Evolutionary conservation across 768 basidiomycete genomes (phyloP), one percentile per base, ranked within the genome.

Genomic region (Leccinum sublutescens): DNA sequence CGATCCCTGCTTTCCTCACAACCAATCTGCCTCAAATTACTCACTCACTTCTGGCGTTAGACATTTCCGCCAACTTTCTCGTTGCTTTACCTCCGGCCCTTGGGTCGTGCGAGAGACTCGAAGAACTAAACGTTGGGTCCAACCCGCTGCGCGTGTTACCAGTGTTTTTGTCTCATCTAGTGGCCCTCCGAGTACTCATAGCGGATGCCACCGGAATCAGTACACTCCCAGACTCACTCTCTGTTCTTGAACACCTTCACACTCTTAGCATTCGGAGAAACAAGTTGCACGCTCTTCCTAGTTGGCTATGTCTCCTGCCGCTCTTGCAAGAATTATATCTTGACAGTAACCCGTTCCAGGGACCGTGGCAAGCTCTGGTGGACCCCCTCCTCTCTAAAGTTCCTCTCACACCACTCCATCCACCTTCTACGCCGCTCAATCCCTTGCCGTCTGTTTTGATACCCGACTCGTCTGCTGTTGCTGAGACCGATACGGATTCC

Each of bases 331-430:
- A 87, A 2, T 77, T 99, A 3, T 89, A 88, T 64, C 85, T 99
- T n/a, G 96, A 98, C 62, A 89, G 87, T 17, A 99, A 99, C 71
- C 94, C 95, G 8, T 98, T 99, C 75, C 91, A 92, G 66, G 91
- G 91, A 8, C 91, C 93, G 1, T 97, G 95, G 93, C 86, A 88
- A 68, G 87, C 91, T 33, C 79, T 99, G 55, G 86, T 97, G 25
- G 90, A 89, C 58, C 93, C 95, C 1, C 78, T 98, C 51, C 78
- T 95, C 9, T 80, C 86, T 54, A 85, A 85, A 68, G 71, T 77
- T 23, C 83, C 86, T 25, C 74, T 80, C 67, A 82, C 83, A 2
- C 87, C 87, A 23, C 72, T 79, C 33, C 88, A 85, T 74, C 86
- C 87, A 43, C 84, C 83, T 14, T 86, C 85, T 19, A 86, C 85